phyloP scores from a whole-genome alignment of 2,329 filamentous ascomycete species.

The Colletotrichum destructivum region DNA sequence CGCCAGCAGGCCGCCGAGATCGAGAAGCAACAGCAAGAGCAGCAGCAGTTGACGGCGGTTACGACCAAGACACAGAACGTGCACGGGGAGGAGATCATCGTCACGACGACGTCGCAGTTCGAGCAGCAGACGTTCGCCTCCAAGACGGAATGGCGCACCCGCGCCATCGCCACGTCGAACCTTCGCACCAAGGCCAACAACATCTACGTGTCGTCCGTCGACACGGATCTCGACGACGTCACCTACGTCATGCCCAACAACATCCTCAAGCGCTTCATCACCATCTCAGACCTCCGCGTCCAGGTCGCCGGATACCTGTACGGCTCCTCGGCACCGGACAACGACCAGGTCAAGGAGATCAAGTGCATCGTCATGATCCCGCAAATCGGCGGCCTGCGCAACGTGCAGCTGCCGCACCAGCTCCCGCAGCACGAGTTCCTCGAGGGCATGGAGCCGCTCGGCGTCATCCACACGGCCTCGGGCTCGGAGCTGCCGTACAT shows the following conservation, averaged over 20 bases:
- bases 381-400: conserved; percentile 93
- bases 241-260: conserved; percentile 99
- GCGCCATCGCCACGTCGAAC: conserved; percentile 97
- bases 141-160: conserved; percentile 98
- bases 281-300: conserved; percentile 94
- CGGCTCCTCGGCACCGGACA: conserved; percentile 91
- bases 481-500: conserved; percentile 97
- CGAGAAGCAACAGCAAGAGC: conserved; percentile 98
- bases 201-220: conserved; percentile 97
- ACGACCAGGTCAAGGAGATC: conserved; percentile 97
- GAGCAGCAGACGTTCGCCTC: conserved; percentile 98
- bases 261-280: conserved; percentile 97
- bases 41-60: conserved; percentile 95
- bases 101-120: conserved; percentile 97
- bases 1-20: conserved; percentile 98
- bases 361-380: conserved; percentile 98
- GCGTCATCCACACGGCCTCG: conserved; percentile 94
- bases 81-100: conserved; percentile 96
- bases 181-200: conserved; percentile 95
- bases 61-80: conserved; percentile 99
- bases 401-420: conserved; percentile 90
- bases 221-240: conserved; percentile 89
- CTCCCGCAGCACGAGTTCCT: conserved; percentile 94
- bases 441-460: conserved; percentile 87
- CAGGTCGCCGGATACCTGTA: conserved; percentile 98